Evolutionary conservation across 2,329 filamentous ascomycete genomes (phyloP), one percentile per base, ranked within the genome.

Genomic region (Talaromyces sp.): DNA sequence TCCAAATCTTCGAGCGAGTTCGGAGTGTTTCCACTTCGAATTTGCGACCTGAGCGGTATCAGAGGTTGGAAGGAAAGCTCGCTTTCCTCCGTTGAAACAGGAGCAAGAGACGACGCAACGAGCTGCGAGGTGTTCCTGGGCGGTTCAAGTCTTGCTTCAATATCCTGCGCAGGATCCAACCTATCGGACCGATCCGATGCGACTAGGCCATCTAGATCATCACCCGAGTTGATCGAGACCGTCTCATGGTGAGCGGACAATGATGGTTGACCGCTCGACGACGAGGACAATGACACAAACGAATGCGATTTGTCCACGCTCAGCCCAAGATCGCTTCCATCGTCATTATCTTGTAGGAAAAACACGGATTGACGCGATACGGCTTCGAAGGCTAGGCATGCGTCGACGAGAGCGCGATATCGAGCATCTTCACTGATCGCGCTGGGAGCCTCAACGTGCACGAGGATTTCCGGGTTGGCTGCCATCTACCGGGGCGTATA

Each of bases 371-470:
- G 72, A 60, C 70, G 70, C 43, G 74, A 74, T 64, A 65, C 67
- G 22, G 73, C 63, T 45, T 75, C 71, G 57, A 79, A 79, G 43
- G 69, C 70, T 54, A 77, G 65, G 60, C 76, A 75, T 9, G 77
- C 74, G 60, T 72, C 71, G 48, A 78, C 76, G 39, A 79, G 76
- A 13, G 75, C 72, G 41, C 72, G 72, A 69, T 80, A 79, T 62
- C 71, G 73, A 37, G 72, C 72, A 70, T 81, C 78, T 66, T 81
- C 76, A 54, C 67, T 69, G 41, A 67, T 69, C 60, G 70, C 72
- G 67, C 76, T 76, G 35, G 77, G 74, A 19, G 78, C 78, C 60
- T 76, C 72, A 67, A 81, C 72, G 69, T 80, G 79, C 58, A 79
- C 76, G 62, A 80, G 76, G 63, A 80, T 74, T 70, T 80, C 76